Base-by-base conservation (phyloP, 768 basidiomycete species). In the Cubamyces sp. region DNA sequence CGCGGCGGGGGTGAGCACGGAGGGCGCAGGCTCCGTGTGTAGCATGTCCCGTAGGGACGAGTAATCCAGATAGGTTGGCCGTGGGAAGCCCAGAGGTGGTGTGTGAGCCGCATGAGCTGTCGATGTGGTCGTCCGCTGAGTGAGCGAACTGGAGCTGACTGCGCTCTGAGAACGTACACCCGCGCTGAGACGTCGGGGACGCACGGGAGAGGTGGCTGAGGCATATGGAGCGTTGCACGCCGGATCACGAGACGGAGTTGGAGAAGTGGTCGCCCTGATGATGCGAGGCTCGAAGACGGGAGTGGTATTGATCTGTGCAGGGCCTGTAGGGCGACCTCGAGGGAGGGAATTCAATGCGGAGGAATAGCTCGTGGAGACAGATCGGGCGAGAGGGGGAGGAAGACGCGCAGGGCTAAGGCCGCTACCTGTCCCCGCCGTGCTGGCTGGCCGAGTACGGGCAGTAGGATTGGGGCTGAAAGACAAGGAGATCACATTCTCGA, bases 51-150 rank as follows among this genome's bases (percentile, higher is more conserved):
- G 86, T 58, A 94, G 76, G 1, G 89, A 83, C 2, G 91, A 91
- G 72, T 90, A 81, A 45, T 91, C 88, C 57, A 94, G 81, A 73
- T 94, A 94, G 0, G 85, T 75, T 1, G 92, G 92, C 19, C 86
- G 84, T 49, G 84, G 77, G 73, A 88, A 93, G 77, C 75, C 71
- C 39, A 61, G 54, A 66, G 68, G 18, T 6, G 51, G 74, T 19
- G 48, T 34, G 34, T 64, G 59, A 39, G 59, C 28, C n/a, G 60
- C 53, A 47, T 59, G 46, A 26, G 57, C 45, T 15, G 52, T 21
- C 12, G 48, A 49, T 15, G 50, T 18, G 8, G 59, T 54, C 26
- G 47, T 49, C 40, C 61, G 62, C 60, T 55, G 52, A 45, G 64
- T 30, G 23, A 62, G 45, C 25, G 64, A n/a, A 48, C 54, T 54